Conservation (phyloP, 1,284 basidiomycete genomes). For the Omphalotus olearius region DNA sequence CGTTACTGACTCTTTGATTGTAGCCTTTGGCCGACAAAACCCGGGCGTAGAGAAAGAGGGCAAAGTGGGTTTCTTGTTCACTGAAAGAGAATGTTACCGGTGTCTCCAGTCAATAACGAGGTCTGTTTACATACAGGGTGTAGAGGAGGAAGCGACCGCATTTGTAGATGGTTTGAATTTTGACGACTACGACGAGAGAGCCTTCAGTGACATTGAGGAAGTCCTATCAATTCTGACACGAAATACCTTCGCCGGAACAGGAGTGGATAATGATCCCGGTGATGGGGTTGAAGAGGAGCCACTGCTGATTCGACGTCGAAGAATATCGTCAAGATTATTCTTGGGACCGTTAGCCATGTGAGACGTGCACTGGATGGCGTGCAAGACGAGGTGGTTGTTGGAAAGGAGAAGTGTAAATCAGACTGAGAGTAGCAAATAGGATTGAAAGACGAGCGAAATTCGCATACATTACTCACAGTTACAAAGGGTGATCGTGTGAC, state of each 20-base stretch:
- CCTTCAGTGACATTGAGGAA: no score
- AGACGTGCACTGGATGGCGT: neutral
- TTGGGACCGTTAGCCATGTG: slow-evolving; percentile 18
- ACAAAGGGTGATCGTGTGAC: no score
- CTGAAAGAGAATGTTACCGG: slow-evolving; percentile 12
- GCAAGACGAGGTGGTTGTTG: no score
- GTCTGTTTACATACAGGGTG: neutral
- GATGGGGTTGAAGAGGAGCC: slow-evolving; percentile 11
- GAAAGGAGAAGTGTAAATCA: no score
- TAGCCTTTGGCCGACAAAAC: slow-evolving; percentile 25
- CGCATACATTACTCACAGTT: no score
- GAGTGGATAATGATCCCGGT: slow-evolving; percentile 2
- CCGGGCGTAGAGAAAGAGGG: slow-evolving; percentile 41
- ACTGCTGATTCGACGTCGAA: slow-evolving; percentile 23
- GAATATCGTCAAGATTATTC: slow-evolving; percentile 36
- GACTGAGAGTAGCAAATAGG: no score
- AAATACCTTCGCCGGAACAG: slow-evolving; percentile 16
- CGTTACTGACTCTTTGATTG: slow-evolving; percentile 9
- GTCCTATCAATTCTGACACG: neutral
- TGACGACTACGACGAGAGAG: neutral
- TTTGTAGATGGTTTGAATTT: slow-evolving; percentile 37
- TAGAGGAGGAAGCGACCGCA: neutral
- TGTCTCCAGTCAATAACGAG: neutral
- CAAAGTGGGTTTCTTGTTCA: slow-evolving; percentile 21
- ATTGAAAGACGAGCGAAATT: no score